Conservation (phyloP, 306 rosid species). For the Mimosa bimucronata region DNA sequence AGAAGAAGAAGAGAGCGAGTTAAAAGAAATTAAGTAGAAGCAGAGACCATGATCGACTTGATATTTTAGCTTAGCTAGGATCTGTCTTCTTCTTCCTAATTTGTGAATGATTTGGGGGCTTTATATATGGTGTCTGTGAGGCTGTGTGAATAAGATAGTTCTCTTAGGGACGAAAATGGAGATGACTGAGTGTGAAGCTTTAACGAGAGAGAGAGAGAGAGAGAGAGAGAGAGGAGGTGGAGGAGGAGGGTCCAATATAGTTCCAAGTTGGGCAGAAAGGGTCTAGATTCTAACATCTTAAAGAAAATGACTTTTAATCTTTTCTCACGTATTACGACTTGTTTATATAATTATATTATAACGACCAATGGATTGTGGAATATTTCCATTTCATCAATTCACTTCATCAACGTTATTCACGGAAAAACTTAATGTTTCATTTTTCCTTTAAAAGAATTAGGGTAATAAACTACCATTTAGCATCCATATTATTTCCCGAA, state of each 20-base stretch:
- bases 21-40: neutral
- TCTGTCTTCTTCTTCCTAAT: neutral
- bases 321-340: neutral
- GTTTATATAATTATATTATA: neutral
- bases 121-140: neutral
- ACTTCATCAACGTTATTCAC: neutral
- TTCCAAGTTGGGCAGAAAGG: conserved; percentile 42
- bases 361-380: neutral
- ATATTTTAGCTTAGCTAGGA: neutral
- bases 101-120: neutral
- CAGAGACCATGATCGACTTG: neutral
- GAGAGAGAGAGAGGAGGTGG: neutral
- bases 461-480: no score
- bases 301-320: conserved; percentile 47
- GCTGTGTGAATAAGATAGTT: conserved; percentile 1
- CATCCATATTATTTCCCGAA: no score
- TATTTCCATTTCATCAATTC: neutral
- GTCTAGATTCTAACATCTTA: conserved; percentile 40
- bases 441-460: neutral
- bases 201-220: neutral
- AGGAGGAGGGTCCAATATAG: neutral
- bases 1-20: neutral
- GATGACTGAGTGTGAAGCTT: no score
- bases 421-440: neutral
- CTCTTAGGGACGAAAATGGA: conserved; percentile 39